Base-by-base conservation (phyloP, 2,329 filamentous ascomycete species). In the Domatiomyces globalis region DNA sequence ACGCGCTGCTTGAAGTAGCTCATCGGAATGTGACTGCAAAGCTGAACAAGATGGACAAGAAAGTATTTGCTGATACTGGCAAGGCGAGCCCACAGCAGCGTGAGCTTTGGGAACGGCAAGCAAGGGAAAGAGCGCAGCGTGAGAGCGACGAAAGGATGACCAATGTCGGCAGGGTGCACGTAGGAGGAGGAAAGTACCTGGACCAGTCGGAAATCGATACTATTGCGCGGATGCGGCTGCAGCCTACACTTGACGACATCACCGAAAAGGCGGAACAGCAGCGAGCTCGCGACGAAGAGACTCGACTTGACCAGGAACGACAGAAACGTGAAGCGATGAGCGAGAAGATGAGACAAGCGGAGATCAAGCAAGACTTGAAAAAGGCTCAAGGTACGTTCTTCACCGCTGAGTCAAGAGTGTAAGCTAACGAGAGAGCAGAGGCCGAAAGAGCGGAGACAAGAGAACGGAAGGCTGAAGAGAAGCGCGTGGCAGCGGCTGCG, bases 161-260 rank as follows among this genome's bases (percentile, higher is more conserved):
- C 52, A 75, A 77, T 47, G 71, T 78, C 45, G 75, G 77, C 48
- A 74, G 71, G 61, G 70, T 79, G 58, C 76, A 92, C 56, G 79
- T 95, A 50, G 89, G 90, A 4, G 83, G 84, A 45, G 87, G 87
- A 6, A 87, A 79, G 62, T 88, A 82, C 61, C 81, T 95, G 72
- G 79, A 87, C 39, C 80, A 84, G 59, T 74, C 79, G 4, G 85
- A 88, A 46, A 80, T 95, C 15, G 81, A 95, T 56, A 80, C 79
- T 5, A 85, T 95, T 58, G 89, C 89, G 2, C 77, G 80, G 10
- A 79, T 77, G 45, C 80, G 83, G 58, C 77, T 95, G 15, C 85
- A 90, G 64, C 89, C 89, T 4, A 80, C 92, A 0, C 66, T 95
- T 5, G 83, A 95, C 58, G 85, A 94, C 57, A 92, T 95, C 55